phyloP scores from a whole-genome alignment of 176 grass and related monocot genomes.

The Eragrostis nindensis region DNA sequence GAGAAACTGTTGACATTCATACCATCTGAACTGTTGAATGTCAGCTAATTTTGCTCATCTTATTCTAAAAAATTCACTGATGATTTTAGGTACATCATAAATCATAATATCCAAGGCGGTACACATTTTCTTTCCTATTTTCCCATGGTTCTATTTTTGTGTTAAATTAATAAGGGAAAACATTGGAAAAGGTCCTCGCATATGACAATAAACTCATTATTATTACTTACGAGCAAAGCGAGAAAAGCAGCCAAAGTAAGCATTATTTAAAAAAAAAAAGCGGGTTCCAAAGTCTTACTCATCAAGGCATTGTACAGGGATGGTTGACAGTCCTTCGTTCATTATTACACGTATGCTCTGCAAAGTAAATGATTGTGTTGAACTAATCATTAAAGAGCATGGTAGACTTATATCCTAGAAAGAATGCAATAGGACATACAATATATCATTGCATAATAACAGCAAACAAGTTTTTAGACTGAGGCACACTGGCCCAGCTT shows the following conservation, averaged over 20 bases:
- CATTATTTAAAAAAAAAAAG: constrained; percentile 1
- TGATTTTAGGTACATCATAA: neutral
- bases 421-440: constrained; percentile 13
- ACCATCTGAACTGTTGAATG: no score
- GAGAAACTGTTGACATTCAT: no score
- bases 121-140: constrained; percentile 14
- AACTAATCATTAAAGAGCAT: constrained; percentile 24
- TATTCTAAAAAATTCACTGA: neutral
- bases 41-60: neutral
- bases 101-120: neutral
- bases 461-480: neutral
- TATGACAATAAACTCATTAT: neutral
- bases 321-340: constrained; percentile 93
- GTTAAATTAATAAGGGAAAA: constrained; percentile 7
- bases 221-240: constrained; percentile 5
- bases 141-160: neutral
- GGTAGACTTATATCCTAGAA: constrained; percentile 32
- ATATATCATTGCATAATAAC: constrained; percentile 1
- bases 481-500: no score
- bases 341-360: constrained; percentile 97
- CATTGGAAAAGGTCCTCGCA: neutral
- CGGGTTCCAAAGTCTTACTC: constrained; percentile 61
- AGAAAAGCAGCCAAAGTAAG: neutral
- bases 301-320: constrained; percentile 85
- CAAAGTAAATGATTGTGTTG: constrained; percentile 49